Conservation (phyloP, 331 rosid genomes). For the Rhamnella rubrinervis region DNA sequence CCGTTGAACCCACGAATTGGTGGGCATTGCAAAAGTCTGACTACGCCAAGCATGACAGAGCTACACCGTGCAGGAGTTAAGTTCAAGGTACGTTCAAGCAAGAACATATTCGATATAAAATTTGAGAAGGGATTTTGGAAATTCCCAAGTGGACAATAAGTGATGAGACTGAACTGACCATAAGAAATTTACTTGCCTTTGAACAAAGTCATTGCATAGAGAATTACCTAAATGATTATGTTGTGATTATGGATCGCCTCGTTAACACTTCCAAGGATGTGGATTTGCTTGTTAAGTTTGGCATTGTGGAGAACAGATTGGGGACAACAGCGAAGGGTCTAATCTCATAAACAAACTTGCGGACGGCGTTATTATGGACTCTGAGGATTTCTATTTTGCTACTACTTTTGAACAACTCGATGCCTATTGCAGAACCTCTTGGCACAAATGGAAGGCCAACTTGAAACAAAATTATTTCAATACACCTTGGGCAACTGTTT, state of each 20-base stretch:
- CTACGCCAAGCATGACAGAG: constrained; percentile 16
- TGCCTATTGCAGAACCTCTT: not conserved
- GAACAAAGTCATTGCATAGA: constrained; percentile 6
- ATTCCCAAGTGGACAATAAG: constrained; percentile 7
- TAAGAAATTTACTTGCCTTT: not conserved
- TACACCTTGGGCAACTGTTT: not conserved
- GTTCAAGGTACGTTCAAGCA: constrained; percentile 1
- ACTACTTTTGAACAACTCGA: not conserved
- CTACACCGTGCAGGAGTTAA: constrained; percentile 19
- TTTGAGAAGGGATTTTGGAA: constrained; percentile 22
- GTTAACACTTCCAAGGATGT: constrained; percentile 19
- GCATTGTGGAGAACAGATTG: constrained; percentile 23
- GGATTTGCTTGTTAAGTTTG: constrained; percentile 21
- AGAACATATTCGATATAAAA: not conserved
- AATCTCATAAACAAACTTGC: constrained; percentile 12
- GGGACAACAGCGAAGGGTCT: constrained; percentile 5
- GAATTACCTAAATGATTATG: constrained; percentile 5
- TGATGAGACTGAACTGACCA: not conserved
- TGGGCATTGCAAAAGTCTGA: not conserved
- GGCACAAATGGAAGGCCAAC: not conserved
- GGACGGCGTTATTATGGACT: not conserved
- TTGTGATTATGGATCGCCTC: constrained; percentile 10
- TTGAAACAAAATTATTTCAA: constrained; percentile 21
- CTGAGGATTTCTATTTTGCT: not conserved
- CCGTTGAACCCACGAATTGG: not conserved